Evolutionary conservation across 73 alveolate species (phyloP), one percentile per base, ranked within the genome.

Genomic region (Breviolum minutum): DNA sequence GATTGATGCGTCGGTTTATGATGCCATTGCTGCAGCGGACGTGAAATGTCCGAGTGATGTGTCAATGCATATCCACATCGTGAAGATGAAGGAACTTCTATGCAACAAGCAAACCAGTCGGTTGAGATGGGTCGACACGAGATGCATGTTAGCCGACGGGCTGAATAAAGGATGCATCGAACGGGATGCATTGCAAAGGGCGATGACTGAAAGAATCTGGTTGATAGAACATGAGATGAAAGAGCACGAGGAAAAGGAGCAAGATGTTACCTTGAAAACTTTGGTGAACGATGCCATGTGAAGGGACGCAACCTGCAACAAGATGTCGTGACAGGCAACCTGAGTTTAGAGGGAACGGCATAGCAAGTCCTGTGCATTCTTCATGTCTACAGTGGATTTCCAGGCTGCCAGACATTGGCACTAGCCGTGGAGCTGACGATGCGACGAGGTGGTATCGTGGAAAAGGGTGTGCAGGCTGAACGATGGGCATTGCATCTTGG

Each of bases 1-100:
- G n/a, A 87, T 87, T 24, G 95, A 87, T 48, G 95, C 95, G 13
- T 62, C 95, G 11, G 95, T 87, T 12, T 87, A 29, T 69, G 74
- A 60, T 14, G n/a, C 11, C 40, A 24, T 70, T 6, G 95, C 95
- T 9, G 83, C 95, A 2, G 60, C 24, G 6, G 95, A 87, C 27
- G 71, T 16, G 60, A 87, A 69, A 5, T 26, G 12, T 20, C 81
- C 84, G 10, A 20, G 40, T 9, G 95, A 87, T 30, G 70, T 63
- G 1, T 30, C 84, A 26, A 87, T 87, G 95, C 12, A 54, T 29
- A 27, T 87, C 11, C 95, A 87, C 24, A 10, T 20, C 54, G n/a
- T 87, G 69, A 64, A 69, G 84, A 13, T 68, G 85, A 22, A 70
- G 66, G 84, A 87, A 17, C 60, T 64, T n/a, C 27, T 87, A 48